phyloP scores from a whole-genome alignment of 805 yeast species.

The Lachancea fermentati region DNA sequence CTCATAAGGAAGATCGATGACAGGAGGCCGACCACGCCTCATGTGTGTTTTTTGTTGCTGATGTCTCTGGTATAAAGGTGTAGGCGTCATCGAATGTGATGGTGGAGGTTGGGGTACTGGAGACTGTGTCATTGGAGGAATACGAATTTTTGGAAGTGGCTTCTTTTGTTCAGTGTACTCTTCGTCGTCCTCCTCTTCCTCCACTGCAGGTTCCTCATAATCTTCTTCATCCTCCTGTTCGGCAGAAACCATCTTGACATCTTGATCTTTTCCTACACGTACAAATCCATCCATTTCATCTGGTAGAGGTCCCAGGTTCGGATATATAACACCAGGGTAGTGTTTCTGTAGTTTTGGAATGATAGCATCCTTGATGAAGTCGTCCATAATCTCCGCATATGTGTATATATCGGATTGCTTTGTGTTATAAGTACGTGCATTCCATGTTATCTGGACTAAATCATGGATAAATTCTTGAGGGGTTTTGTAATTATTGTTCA shows the following conservation, averaged over 20 bases:
- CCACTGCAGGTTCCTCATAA: constrained; percentile 12
- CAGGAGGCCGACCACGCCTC: constrained; percentile 34
- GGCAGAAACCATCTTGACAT: constrained; percentile 5
- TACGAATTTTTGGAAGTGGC: constrained; percentile 12
- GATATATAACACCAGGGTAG: constrained; percentile 35
- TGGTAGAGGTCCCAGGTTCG: constrained; percentile 64
- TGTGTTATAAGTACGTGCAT: constrained; percentile 79
- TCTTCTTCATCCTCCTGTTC: constrained; percentile 13
- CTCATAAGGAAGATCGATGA: constrained; percentile 51
- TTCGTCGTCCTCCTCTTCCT: constrained; percentile 15
- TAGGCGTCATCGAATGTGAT: constrained; percentile 23
- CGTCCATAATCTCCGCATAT: constrained; percentile 52
- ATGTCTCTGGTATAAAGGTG: constrained; percentile 19
- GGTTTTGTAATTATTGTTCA: constrained; percentile 52
- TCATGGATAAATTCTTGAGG: constrained; percentile 72
- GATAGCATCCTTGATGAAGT: constrained; percentile 34
- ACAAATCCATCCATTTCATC: constrained; percentile 32
- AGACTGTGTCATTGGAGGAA: constrained; percentile 8
- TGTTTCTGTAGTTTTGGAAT: constrained; percentile 32
- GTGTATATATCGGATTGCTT: constrained; percentile 60
- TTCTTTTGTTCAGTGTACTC: constrained; percentile 8
- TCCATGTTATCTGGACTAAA: constrained; percentile 81
- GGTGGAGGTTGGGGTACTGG: constrained; percentile 7
- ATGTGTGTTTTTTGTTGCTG: constrained; percentile 26
- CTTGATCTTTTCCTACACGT: constrained; percentile 5